Percentiles rank a stretch among this genome's conserved stretches.
Conservation (phyloP, 148 eudicot species). For the Amaranthus cruentus region DNA sequence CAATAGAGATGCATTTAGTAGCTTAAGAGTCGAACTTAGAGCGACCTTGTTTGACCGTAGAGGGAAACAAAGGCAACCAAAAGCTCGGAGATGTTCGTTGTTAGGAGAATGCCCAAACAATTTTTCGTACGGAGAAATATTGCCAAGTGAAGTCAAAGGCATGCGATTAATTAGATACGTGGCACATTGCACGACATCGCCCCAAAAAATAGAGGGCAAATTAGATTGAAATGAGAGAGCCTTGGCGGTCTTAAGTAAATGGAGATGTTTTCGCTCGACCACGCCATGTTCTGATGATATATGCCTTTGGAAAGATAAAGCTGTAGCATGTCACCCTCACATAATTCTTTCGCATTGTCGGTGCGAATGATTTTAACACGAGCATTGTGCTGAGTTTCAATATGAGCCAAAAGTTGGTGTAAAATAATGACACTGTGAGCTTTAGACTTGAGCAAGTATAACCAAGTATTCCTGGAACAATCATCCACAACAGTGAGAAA, state of each 20-base stretch:
- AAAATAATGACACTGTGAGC: background rate
- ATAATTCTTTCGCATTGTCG: slow-evolving; percentile 2
- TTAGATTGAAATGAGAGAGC: background rate
- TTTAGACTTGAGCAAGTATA: background rate
- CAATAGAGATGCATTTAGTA: background rate
- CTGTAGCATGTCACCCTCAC: background rate
- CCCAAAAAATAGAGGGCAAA: background rate
- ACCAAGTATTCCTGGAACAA: background rate
- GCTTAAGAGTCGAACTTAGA: background rate
- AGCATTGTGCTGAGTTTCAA: background rate
- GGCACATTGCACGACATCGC: background rate
- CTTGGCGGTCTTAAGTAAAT: background rate
- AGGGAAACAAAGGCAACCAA: background rate
- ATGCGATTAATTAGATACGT: background rate
- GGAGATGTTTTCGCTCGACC: background rate
- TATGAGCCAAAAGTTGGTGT: background rate
- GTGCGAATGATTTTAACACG: background rate
- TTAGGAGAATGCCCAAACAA: background rate
- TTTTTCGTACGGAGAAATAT: background rate
- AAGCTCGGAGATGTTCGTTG: background rate
- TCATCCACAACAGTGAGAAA: slow-evolving; percentile 12
- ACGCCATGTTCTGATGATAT: background rate
- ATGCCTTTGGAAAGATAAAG: background rate
- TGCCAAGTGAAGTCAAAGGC: background rate
- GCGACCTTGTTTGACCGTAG: background rate